Evolutionary conservation across 371 early-diverging fungal species (phyloP).

Genomic region (Apophysomyces sp.): DNA sequence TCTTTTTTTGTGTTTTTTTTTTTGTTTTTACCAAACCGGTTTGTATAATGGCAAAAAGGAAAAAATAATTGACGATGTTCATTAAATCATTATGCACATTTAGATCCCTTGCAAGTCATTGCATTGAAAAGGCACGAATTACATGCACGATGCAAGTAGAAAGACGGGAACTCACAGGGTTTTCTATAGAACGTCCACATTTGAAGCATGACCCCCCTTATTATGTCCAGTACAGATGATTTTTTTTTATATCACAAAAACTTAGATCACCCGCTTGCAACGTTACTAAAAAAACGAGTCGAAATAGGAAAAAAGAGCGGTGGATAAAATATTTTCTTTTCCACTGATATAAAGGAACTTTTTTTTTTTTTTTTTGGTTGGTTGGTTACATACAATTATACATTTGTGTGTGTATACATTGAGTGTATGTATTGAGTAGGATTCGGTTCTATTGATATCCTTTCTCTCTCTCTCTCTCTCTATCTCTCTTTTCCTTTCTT

Average conservation of each 20-base stretch:
- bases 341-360: too few species aligned
- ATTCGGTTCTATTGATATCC: too few species aligned
- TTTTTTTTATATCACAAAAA: neutral
- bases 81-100: neutral
- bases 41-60: neutral
- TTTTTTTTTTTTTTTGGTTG: too few species aligned
- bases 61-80: neutral
- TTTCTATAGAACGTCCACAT: neutral
- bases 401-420: too few species aligned
- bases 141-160: neutral
- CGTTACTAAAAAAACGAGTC: neutral
- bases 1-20: neutral
- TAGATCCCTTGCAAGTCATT: neutral
- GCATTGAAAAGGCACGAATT: neutral
- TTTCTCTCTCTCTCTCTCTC: too few species aligned
- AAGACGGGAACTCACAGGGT: conserved; percentile 3
- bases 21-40: neutral
- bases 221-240: neutral
- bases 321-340: too few species aligned
- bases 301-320: neutral
- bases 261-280: neutral
- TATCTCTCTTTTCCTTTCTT: neutral
- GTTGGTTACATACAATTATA: too few species aligned
- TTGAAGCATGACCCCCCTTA: conserved; percentile 3
- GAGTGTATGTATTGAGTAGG: too few species aligned